These are phyloP conservation scores for Eucalyptus globulus DNA, from an alignment of 345 rosid genomes.

Conservation along the genomic window DNA sequence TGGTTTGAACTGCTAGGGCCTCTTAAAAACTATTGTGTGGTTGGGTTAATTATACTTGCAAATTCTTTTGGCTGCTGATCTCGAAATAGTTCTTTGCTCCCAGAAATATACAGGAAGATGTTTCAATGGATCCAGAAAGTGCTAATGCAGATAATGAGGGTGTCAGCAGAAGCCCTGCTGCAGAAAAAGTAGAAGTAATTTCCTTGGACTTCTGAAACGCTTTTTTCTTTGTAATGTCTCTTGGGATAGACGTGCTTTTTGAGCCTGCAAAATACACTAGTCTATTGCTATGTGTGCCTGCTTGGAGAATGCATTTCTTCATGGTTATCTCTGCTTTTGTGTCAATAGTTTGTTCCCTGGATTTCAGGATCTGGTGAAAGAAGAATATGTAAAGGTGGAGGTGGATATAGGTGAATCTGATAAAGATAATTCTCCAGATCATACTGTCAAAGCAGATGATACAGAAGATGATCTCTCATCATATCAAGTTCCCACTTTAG, in stretches of 20 bases:
- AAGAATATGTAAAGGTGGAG: constrained; percentile 23
- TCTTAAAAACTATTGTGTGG: not conserved
- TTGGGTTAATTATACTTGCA: not conserved
- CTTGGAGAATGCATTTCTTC: not conserved
- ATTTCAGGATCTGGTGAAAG: constrained; percentile 38
- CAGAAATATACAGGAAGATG: constrained; percentile 58
- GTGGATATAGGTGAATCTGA: constrained; percentile 26
- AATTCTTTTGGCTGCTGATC: not conserved
- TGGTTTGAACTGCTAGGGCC: not conserved
- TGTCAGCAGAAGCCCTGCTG: constrained; percentile 29
- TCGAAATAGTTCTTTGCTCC: not conserved
- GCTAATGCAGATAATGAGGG: constrained; percentile 41
- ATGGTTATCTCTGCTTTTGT: not conserved
- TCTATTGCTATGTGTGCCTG: not conserved
- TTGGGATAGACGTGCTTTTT: not conserved
- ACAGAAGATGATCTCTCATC: constrained; percentile 46
- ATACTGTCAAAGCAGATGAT: constrained; percentile 32
- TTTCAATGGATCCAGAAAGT: constrained; percentile 34
- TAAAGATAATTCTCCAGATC: constrained; percentile 24
- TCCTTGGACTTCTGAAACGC: not conserved
- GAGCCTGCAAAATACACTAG: not conserved
- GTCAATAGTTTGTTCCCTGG: not conserved
- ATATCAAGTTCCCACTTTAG: constrained; percentile 78
- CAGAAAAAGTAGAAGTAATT: constrained; percentile 34
- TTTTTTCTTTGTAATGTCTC: not conserved